phyloP scores from a whole-genome alignment of 148 eudicot species.

The Heliosperma pusillum region DNA sequence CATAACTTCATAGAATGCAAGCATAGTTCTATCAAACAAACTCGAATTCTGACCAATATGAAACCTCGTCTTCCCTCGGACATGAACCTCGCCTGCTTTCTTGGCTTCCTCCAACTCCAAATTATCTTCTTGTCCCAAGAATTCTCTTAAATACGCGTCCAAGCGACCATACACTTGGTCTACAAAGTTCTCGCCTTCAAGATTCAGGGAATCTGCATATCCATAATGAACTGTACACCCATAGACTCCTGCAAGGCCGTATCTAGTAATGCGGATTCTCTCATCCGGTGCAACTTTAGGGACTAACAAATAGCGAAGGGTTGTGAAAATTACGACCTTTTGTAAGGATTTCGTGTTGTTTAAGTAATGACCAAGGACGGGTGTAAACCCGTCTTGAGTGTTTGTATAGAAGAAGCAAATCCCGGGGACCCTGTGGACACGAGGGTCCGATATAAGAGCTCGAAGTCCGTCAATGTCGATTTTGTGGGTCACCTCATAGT shows the following conservation, averaged over 20 bases:
- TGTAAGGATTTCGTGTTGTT: slow-evolving; percentile 61
- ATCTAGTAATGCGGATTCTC: slow-evolving; percentile 38
- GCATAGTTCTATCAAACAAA: slow-evolving; percentile 57
- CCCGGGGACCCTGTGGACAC: slow-evolving; percentile 57
- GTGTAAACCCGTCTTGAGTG: slow-evolving; percentile 64
- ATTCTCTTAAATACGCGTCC: slow-evolving; percentile 30
- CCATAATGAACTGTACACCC: slow-evolving; percentile 60
- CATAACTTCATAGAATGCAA: slow-evolving; percentile 62
- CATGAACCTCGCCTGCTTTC: slow-evolving; percentile 52
- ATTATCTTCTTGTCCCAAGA: slow-evolving; percentile 34
- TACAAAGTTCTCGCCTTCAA: slow-evolving; percentile 47
- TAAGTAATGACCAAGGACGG: slow-evolving; percentile 59
- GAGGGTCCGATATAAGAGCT: slow-evolving; percentile 40
- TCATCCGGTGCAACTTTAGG: slow-evolving; percentile 48
- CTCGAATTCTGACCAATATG: slow-evolving; percentile 38
- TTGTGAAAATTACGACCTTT: slow-evolving; percentile 52
- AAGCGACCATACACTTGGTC: slow-evolving; percentile 38
- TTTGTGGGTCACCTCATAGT: slow-evolving; percentile 47
- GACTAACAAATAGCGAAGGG: slow-evolving; percentile 48
- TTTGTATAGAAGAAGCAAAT: slow-evolving; percentile 64
- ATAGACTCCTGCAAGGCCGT: slow-evolving; percentile 47
- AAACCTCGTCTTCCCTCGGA: slow-evolving; percentile 68
- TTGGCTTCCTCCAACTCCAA: slow-evolving; percentile 44
- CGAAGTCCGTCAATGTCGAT: slow-evolving; percentile 41
- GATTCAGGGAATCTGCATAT: slow-evolving; percentile 45